Evolutionary conservation across 345 rosid genomes (phyloP), one percentile per base, ranked within the genome.

Genomic region (Carallia pectinifolia): DNA sequence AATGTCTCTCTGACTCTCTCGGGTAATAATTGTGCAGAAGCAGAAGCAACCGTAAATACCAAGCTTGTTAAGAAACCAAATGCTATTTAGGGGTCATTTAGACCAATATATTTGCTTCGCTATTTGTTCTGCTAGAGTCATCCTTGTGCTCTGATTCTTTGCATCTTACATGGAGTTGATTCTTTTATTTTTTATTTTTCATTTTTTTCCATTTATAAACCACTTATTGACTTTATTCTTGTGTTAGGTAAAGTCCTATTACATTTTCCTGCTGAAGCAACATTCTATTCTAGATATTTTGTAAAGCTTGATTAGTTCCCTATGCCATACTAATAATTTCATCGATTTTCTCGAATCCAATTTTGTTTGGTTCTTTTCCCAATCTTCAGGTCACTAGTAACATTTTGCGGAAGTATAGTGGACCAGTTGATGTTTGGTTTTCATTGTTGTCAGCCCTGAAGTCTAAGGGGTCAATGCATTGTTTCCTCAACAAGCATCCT

Each of bases 351-450:
- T 58, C 29, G 5, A 2, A 19, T 56, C 27, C 30, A 30, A 19
- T 15, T 36, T 33, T 40, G 31, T 52, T 50, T 31, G 53, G 29
- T 58, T 48, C 19, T n/a, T 19, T 40, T 16, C 12, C 39, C 10
- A 15, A 29, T n/a, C 67, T 33, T 70, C 78, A 89, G 96, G 82
- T 76, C 62, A 89, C 89, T 74, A 83, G 76, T 54, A 86, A 81
- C 76, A 84, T 87, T 60, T 53, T 91, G 12, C 96, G 92, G 73
- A 94, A 94, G 86, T 91, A 91, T 67, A 87, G 75, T 52, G 93
- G 92, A 58, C 90, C 96, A 6, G 40, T 83, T 27, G 96, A 91
- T 76, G 75, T 90, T 64, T 94, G 89, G 92, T 52, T 87, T 38
- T 88, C 96, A 56, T 77, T 54, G 55, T 77, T 77, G 53, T 77